These are phyloP conservation scores for Termitomyces sp. DNA, from an alignment of 768 basidiomycete genomes.

Conservation along the genomic window DNA sequence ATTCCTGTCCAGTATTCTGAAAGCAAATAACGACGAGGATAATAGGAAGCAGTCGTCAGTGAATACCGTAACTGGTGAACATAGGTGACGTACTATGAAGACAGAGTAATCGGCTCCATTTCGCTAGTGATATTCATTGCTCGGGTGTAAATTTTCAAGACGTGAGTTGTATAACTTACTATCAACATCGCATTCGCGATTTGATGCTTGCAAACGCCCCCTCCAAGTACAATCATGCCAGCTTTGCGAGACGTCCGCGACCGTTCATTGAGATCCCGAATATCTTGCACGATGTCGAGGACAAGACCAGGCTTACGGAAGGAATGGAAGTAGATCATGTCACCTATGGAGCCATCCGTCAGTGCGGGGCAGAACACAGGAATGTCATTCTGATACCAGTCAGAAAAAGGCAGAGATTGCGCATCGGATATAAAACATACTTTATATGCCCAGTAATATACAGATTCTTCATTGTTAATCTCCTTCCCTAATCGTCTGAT, in stretches of 20 bases:
- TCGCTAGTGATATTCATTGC: conserved; percentile 48
- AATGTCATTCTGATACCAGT: conserved; percentile 78
- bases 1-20: conserved; percentile 98
- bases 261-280: conserved; percentile 87
- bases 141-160: neutral
- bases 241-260: conserved; percentile 87
- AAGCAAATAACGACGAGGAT: neutral
- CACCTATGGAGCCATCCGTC: conserved; percentile 96
- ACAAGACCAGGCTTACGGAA: conserved; percentile 83
- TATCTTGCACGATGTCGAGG: conserved; percentile 94
- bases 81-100: conserved; percentile 67
- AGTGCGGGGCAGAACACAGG: conserved; percentile 98
- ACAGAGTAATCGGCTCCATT: conserved; percentile 98
- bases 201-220: conserved; percentile 98
- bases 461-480: conserved; percentile 94
- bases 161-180: conserved; percentile 43
- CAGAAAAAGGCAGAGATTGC: conserved; percentile 8
- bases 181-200: conserved; percentile 99
- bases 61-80: neutral
- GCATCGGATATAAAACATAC: conserved; percentile 41
- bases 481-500: conserved; percentile 94
- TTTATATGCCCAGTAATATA: conserved; percentile 99
- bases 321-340: conserved; percentile 99
- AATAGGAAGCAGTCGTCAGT: neutral
- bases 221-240: conserved; percentile 97